Evolutionary conservation across 805 yeast genomes (phyloP), one percentile per base, ranked within the genome.

Genomic region (Wickerhamomyces chambardii): DNA sequence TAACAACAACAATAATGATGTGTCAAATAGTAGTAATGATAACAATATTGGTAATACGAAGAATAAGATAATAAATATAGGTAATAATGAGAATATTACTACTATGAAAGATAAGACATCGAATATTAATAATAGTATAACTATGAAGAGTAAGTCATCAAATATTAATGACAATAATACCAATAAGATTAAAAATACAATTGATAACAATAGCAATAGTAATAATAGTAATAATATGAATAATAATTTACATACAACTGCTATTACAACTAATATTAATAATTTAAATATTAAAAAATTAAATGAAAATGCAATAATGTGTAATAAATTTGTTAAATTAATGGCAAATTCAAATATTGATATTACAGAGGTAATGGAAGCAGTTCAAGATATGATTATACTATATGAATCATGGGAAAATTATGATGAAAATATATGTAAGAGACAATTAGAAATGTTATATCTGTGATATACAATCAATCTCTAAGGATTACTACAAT

Each of bases 371-470:
- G 76, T 85, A 6, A 75, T 82, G 30, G 90, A 83, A 40, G 79
- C 87, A 11, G 76, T 87, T 21, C 97, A 90, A 53, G 95, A 87
- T 46, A 60, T 87, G 50, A 68, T 90, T 29, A 75, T 83, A 4
- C 57, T 89, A 4, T 90, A 89, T 53, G 89, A 85, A 32, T 70
- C 75, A 6, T 89, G 97, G 96, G 86, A 83, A 44, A 55, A 73
- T n/a, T 87, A 84, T 50, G 85, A 84, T 47, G 96, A 84, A 52
- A 15, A 27, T 17, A 30, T 12, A 15, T 51, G 56, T 36, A 49
- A 48, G 35, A 48, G 45, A 17, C 46, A 48, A 2, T 28, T 51
- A 10, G 54, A 49, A 19, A 17, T 29, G 4, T 42, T 48, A 11
- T 24, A 24, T n/a, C 27, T 24, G 27, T 3, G n/a, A n/a, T n/a